phyloP scores from a whole-genome alignment of 768 basidiomycete species.

The Mycena olivaceomarginata region DNA sequence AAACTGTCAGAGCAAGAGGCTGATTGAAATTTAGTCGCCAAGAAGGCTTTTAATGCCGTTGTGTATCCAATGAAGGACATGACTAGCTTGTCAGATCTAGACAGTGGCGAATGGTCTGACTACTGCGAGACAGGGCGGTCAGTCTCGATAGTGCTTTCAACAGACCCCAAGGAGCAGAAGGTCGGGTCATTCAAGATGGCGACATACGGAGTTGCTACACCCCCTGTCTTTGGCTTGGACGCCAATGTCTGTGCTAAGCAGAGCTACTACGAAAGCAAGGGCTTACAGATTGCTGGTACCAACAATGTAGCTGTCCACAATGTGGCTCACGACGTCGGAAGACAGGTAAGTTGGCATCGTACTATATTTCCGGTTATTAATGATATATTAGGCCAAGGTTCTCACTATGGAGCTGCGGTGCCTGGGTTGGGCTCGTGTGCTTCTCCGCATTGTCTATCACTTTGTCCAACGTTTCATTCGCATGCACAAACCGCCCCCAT shows the following conservation, averaged over 20 bases:
- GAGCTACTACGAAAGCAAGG: not conserved
- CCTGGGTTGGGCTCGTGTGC: not conserved
- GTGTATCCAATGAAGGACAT: too few species aligned
- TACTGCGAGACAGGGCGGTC: too few species aligned
- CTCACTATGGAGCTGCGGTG: slow-evolving; percentile 18
- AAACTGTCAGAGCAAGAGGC: too few species aligned
- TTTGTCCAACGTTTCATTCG: not conserved
- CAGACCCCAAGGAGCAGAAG: not conserved
- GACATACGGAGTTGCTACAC: not conserved
- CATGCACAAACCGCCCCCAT: not conserved
- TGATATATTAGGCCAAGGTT: not conserved
- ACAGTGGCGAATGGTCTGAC: too few species aligned
- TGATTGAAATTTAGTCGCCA: too few species aligned
- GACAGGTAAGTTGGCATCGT: not conserved
- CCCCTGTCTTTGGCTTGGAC: not conserved
- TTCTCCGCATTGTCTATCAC: not conserved
- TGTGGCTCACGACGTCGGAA: not conserved
- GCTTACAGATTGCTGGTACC: not conserved
- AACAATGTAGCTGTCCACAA: not conserved
- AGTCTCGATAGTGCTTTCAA: not conserved
- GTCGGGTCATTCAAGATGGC: slow-evolving; percentile 26
- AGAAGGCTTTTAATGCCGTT: too few species aligned
- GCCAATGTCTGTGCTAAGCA: slow-evolving; percentile 7
- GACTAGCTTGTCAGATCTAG: too few species aligned
- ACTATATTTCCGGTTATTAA: not conserved